These are phyloP conservation scores for Globisporangium rhizosaccharum DNA, from an alignment of 352 stramenopile genomes.

Conservation along the genomic window DNA sequence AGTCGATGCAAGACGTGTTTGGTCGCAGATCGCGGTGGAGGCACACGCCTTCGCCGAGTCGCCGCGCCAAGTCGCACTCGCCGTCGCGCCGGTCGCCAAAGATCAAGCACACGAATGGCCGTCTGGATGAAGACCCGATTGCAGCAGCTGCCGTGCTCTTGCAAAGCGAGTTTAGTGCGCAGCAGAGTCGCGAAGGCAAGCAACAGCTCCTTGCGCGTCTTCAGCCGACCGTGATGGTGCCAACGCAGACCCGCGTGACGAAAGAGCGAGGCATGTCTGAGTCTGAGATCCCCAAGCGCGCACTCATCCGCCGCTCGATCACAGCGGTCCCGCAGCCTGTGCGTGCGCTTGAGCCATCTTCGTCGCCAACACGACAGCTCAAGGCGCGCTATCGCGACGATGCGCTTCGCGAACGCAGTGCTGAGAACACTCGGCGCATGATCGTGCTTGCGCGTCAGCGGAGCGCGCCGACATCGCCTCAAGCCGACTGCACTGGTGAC, in stretches of 20 bases:
- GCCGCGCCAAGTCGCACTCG: slow-evolving; percentile 19
- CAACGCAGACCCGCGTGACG: not conserved
- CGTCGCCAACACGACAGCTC: slow-evolving; percentile 9
- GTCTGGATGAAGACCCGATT: slow-evolving; percentile 11
- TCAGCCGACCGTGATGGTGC: not conserved
- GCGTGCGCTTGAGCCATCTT: not conserved
- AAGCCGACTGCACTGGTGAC: no score
- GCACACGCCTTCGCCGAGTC: not conserved
- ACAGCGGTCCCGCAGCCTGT: not conserved
- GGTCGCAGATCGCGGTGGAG: not conserved
- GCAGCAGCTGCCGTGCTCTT: not conserved
- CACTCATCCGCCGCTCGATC: slow-evolving; percentile 1
- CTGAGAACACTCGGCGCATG: slow-evolving; percentile 25
- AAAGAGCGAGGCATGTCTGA: not conserved
- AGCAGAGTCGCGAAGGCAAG: not conserved
- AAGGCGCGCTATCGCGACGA: slow-evolving; percentile 28
- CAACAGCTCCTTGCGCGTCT: slow-evolving; percentile 3
- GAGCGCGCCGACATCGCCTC: not conserved
- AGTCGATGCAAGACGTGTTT: not conserved
- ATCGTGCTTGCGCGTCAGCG: slow-evolving; percentile 15
- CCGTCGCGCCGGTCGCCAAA: slow-evolving; percentile 21
- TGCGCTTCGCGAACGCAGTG: slow-evolving; percentile 17
- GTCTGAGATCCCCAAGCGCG: slow-evolving; percentile 4
- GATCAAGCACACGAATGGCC: slow-evolving; percentile 25
- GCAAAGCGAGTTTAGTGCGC: no score